Evolutionary conservation across 805 yeast genomes (phyloP).

Genomic region (Saccharomycopsis fodiens): DNA sequence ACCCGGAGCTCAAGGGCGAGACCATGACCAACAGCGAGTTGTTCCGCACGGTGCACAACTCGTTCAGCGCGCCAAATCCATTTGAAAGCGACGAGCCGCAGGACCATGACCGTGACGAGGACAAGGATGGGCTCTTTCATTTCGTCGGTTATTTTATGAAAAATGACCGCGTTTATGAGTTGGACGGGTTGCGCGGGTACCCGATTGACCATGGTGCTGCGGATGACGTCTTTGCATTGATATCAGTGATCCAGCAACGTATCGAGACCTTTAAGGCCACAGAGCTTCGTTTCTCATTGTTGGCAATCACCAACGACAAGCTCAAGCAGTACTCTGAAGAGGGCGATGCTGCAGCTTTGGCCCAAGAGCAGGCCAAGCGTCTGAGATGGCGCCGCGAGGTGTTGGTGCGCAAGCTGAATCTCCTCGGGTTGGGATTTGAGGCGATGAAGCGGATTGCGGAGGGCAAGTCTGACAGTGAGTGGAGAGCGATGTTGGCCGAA

Average conservation of each 20-base stretch:
- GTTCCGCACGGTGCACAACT: conserved; percentile 51
- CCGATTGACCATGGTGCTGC: conserved; percentile 50
- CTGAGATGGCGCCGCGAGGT: conserved; percentile 48
- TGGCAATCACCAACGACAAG: conserved; percentile 47
- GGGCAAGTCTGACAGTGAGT: conserved; percentile 32
- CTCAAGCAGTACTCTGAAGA: conserved; percentile 30
- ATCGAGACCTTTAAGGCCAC: conserved; percentile 36
- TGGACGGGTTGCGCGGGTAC: conserved; percentile 51
- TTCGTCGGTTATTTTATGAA: conserved; percentile 45
- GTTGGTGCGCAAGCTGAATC: conserved; percentile 45
- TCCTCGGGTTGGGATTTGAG: conserved; percentile 42
- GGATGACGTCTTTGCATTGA: conserved; percentile 31
- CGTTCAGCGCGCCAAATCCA: conserved; percentile 49
- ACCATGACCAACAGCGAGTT: conserved; percentile 50
- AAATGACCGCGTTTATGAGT: conserved; percentile 44
- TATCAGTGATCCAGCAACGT: conserved; percentile 38
- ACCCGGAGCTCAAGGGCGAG: conserved; percentile 52
- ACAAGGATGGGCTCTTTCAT: conserved; percentile 50
- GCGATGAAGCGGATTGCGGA: conserved; percentile 36
- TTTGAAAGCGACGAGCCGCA: conserved; percentile 35
- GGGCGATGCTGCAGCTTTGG: conserved; percentile 34
- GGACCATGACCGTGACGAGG: conserved; percentile 26
- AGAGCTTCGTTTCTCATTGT: conserved; percentile 49
- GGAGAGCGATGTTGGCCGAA: conserved; percentile 27
- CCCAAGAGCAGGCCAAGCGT: conserved; percentile 40